phyloP scores from a whole-genome alignment of 768 basidiomycete species.

The Candolleomyces aberdarensis region DNA sequence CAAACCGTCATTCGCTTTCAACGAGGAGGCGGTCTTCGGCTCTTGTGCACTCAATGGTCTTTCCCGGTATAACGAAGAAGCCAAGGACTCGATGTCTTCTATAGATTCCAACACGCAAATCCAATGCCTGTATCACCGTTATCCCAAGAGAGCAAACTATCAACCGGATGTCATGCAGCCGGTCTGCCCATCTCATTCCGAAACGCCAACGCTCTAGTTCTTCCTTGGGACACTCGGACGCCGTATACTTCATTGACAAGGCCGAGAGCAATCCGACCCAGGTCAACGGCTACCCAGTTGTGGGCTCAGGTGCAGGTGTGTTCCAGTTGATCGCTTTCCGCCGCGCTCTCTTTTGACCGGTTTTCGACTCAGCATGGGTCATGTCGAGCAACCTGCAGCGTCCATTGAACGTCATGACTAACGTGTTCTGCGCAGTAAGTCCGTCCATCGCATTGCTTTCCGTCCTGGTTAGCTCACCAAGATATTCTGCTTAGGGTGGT shows the following conservation, averaged over 20 bases:
- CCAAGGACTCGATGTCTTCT: too few species aligned
- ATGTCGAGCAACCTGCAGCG: constrained; percentile 51
- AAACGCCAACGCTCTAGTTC: constrained; percentile 24
- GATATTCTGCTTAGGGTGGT: constrained; percentile 32
- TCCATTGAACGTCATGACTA: constrained; percentile 74
- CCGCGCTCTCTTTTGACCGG: background rate
- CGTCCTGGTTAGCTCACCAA: background rate
- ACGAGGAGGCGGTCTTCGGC: too few species aligned
- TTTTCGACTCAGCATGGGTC: constrained; percentile 42
- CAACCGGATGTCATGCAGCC: too few species aligned
- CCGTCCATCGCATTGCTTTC: background rate
- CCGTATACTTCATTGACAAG: constrained; percentile 69
- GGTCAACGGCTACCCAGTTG: constrained; percentile 65
- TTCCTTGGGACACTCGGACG: constrained; percentile 44
- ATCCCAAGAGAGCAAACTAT: too few species aligned
- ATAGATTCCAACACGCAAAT: too few species aligned
- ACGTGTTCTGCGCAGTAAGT: constrained; percentile 76
- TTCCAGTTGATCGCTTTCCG: too few species aligned
- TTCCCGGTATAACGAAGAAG: too few species aligned
- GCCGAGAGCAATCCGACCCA: constrained; percentile 64
- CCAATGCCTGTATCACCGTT: too few species aligned
- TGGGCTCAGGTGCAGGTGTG: constrained; percentile 52
- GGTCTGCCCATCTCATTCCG: background rate
- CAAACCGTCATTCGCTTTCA: too few species aligned
- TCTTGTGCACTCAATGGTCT: too few species aligned